Percentiles rank a stretch among this genome's conserved stretches.
Evolutionary conservation across 129 eudicot genomes (phyloP).

Genomic region (Flaveria bidentis): DNA sequence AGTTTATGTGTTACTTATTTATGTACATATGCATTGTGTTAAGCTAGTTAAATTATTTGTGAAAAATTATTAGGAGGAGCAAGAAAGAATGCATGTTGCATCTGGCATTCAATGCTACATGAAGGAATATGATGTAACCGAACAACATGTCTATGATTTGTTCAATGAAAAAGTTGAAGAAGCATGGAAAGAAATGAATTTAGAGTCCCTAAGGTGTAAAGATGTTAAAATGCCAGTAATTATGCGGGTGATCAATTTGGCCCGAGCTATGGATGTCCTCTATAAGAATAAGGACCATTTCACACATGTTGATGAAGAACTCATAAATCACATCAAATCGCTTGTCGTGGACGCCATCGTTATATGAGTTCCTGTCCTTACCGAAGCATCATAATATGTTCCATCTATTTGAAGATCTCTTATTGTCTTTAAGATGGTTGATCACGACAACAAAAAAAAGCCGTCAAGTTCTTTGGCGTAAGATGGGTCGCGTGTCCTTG

Average conservation of each 20-base stretch:
- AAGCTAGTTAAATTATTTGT: neutral
- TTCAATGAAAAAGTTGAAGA: neutral
- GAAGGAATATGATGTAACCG: neutral
- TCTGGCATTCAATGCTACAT: neutral
- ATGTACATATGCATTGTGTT: no score
- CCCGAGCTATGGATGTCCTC: neutral
- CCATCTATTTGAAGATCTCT: neutral
- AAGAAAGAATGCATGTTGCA: neutral
- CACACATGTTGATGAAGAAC: slow-evolving; percentile 4
- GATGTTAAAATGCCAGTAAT: neutral
- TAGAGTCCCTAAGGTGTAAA: neutral
- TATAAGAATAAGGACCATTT: slow-evolving; percentile 1
- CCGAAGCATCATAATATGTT: neutral
- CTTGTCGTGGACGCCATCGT: neutral
- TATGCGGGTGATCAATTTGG: neutral
- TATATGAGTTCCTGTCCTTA: neutral
- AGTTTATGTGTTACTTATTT: no score
- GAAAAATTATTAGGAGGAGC: neutral
- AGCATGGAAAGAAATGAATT: neutral
- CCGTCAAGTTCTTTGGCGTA: neutral
- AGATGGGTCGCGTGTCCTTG: neutral
- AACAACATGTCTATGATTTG: neutral
- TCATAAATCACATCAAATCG: neutral
- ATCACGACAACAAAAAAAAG: neutral
- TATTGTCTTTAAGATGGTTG: neutral